A percentile compares a stretch with the other conserved stretches of the same genome.
Conservation (phyloP, 1,284 basidiomycete species). For the Sanghuangporus baumii region DNA sequence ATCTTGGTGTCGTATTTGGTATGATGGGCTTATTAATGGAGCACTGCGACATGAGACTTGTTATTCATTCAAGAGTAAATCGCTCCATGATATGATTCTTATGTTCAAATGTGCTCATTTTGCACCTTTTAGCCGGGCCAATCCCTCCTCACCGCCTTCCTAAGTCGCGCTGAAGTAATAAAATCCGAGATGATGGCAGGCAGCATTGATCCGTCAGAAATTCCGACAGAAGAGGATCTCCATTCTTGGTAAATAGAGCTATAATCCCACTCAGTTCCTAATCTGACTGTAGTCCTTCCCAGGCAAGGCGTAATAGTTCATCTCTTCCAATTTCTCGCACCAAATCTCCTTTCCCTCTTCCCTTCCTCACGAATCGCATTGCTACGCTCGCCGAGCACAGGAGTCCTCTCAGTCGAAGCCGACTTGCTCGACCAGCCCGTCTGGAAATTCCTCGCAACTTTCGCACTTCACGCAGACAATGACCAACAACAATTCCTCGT, state of each 20-base stretch:
- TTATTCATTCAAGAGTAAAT: constrained; percentile 74
- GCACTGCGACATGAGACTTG: constrained; percentile 67
- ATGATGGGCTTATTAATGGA: constrained; percentile 83
- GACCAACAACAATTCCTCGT: constrained; percentile 92
- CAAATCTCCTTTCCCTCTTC: constrained; percentile 79
- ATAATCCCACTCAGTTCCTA: background rate
- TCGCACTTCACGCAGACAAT: constrained; percentile 80
- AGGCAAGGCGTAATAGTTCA: constrained; percentile 84
- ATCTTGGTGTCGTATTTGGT: constrained; percentile 81
- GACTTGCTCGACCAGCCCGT: constrained; percentile 87
- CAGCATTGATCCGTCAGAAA: constrained; percentile 44
- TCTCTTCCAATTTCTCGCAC: constrained; percentile 74
- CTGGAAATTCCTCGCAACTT: constrained; percentile 87
- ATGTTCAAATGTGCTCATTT: background rate
- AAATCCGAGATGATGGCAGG: constrained; percentile 59
- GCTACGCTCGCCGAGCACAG: constrained; percentile 28
- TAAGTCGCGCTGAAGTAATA: constrained; percentile 89
- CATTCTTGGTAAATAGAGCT: constrained; percentile 71
- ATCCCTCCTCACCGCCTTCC: constrained; percentile 86
- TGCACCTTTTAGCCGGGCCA: constrained; percentile 71
- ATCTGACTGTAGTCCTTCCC: constrained; percentile 4
- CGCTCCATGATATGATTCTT: constrained; percentile 1
- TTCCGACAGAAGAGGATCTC: constrained; percentile 67
- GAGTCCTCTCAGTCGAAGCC: constrained; percentile 32
- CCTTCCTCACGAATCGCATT: constrained; percentile 78